Base-by-base conservation (phyloP, 345 rosid genomes). In the Lumnitzera racemosa region DNA sequence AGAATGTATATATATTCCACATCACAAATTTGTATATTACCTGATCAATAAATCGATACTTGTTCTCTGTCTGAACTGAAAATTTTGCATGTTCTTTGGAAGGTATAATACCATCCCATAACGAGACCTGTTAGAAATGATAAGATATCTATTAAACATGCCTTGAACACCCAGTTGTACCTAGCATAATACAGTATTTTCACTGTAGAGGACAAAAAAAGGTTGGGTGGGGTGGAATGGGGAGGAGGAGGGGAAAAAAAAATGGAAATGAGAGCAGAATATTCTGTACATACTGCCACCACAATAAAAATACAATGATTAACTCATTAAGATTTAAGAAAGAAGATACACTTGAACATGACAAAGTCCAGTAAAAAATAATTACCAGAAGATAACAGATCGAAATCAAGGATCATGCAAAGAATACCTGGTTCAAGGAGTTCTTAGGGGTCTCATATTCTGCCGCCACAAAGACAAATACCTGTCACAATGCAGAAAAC, bases 21-120 rank as follows among this genome's bases (percentile, higher is more conserved):
- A 16, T 24, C 24, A 51, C 36, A 55, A 14, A 13, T 25, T 46
- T 55, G 2, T 27, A 20, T 12, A 46, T 24, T 68, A 91, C 97
- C 88, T 95, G 99, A 68, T 95, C 99, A 43, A 85, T 79, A 72
- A 95, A 90, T 3, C 96, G 97, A 57, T 95, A 95, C 74, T 90
- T 90, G 86, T 88, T 95, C 25, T 85, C 77, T 48, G 84, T 77
- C 58, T 83, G 86, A 53, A 78, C 63, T 79, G 85, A 73, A 71
- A 95, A 88, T 65, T 81, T 90, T 2, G 97, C 96, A 51, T 75
- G 73, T 70, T 88, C 99, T 74, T 90, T 88, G 49, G 74, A 53
- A 36, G 96, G 89, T 66, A 95, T 84, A 23, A 95, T 90, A 3
- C 80, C 92, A 76, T 95, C 99, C 99, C 99, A 95, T 57, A 95